A percentile compares a stretch with the other conserved stretches of the same genome.
These are phyloP conservation scores for Terana coerulea DNA, from an alignment of 768 basidiomycete genomes.

Conservation along the genomic window DNA sequence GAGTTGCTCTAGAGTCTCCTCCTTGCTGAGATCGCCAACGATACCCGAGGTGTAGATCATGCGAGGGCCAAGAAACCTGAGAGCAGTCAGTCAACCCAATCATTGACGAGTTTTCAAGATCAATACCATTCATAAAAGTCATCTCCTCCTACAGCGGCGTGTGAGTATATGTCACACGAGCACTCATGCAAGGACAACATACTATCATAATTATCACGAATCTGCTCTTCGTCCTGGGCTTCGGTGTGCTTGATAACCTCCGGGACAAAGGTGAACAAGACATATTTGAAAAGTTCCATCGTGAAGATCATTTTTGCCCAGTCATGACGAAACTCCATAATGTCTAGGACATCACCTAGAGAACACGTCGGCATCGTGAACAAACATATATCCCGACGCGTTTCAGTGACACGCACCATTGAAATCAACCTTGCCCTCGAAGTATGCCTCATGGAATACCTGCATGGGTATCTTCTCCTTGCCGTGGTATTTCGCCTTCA, in stretches of 20 bases:
- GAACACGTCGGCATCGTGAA: background rate
- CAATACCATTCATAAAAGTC: slow-evolving; percentile 97
- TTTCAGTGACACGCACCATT: slow-evolving; percentile 57
- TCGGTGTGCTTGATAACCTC: slow-evolving; percentile 90
- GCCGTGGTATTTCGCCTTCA: slow-evolving; percentile 75
- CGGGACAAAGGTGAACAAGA: slow-evolving; percentile 83
- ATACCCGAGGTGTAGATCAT: slow-evolving; percentile 99
- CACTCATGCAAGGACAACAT: no score
- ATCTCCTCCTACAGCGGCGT: slow-evolving; percentile 63
- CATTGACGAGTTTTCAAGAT: no score
- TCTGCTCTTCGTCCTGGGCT: slow-evolving; percentile 90
- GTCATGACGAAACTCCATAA: slow-evolving; percentile 93
- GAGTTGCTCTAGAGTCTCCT: slow-evolving; percentile 87
- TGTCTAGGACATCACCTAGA: slow-evolving; percentile 87
- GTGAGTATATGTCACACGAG: slow-evolving; percentile 1
- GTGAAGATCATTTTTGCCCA: slow-evolving; percentile 94
- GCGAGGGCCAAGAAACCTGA: slow-evolving; percentile 91
- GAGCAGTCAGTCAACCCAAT: no score
- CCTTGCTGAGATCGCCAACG: slow-evolving; percentile 59
- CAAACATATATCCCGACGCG: slow-evolving; percentile 9
- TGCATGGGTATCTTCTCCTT: slow-evolving; percentile 97
- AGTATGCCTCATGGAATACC: slow-evolving; percentile 95
- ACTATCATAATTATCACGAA: slow-evolving; percentile 95
- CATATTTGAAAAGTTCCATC: slow-evolving; percentile 88
- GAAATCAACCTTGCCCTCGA: slow-evolving; percentile 93